These are phyloP conservation scores for Tilletia indica DNA, from an alignment of 1,284 basidiomycete genomes.

Conservation along the genomic window DNA sequence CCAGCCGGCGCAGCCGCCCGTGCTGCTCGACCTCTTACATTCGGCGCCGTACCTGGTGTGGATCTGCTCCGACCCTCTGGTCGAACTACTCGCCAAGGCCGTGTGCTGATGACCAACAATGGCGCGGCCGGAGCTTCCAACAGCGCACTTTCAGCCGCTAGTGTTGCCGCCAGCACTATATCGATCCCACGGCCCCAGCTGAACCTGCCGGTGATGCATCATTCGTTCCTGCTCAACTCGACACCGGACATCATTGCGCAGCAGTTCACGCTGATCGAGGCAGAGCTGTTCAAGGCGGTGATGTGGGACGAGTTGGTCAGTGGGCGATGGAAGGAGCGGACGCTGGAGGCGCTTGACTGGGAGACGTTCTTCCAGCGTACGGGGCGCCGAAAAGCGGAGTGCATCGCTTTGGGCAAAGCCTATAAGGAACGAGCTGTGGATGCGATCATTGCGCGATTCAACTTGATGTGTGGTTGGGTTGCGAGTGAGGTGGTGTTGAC, in stretches of 20 bases:
- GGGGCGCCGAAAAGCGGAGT: slow-evolving; percentile 68
- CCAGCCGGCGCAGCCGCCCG: slow-evolving; percentile 9
- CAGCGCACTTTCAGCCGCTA: neutral
- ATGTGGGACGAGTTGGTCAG: slow-evolving; percentile 78
- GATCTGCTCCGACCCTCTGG: neutral
- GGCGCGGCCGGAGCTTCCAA: neutral
- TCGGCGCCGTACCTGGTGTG: slow-evolving; percentile 7
- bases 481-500: slow-evolving; percentile 68
- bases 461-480: slow-evolving; percentile 78
- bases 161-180: neutral
- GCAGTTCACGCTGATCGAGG: slow-evolving; percentile 82
- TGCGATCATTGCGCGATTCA: slow-evolving; percentile 80
- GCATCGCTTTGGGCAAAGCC: slow-evolving; percentile 55
- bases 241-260: slow-evolving; percentile 67
- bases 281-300: slow-evolving; percentile 77
- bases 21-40: slow-evolving; percentile 8
- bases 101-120: neutral
- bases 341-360: slow-evolving; percentile 76
- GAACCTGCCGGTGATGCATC: slow-evolving; percentile 35
- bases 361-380: slow-evolving; percentile 73
- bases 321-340: slow-evolving; percentile 49
- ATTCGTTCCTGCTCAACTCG: slow-evolving; percentile 46
- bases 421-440: slow-evolving; percentile 41
- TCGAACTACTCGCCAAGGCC: slow-evolving; percentile 13
- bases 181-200: slow-evolving; percentile 19